Evolutionary conservation across 192 early-diverging fungal genomes (phyloP).

Genomic region (Dissophora ornata): DNA sequence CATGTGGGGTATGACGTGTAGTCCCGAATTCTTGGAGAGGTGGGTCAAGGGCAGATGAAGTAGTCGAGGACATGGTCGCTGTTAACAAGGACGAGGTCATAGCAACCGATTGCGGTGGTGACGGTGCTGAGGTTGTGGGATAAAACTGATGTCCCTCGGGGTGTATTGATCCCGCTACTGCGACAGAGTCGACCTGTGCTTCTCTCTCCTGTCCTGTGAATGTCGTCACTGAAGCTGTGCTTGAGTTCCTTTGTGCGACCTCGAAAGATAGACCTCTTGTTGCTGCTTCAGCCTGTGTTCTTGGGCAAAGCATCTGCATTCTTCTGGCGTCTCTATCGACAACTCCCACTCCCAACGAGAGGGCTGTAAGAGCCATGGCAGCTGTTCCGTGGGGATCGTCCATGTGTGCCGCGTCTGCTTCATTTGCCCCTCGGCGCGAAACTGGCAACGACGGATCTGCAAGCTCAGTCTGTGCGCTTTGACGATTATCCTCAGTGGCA

Average conservation of each 20-base stretch:
- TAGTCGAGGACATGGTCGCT: not conserved
- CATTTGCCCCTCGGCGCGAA: not conserved
- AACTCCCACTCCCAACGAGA: constrained; percentile 15
- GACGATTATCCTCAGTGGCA: not conserved
- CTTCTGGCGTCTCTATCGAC: not conserved
- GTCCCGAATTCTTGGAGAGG: not conserved
- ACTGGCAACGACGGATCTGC: no score
- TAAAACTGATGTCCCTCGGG: not conserved
- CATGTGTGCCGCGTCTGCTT: not conserved
- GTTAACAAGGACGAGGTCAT: not conserved
- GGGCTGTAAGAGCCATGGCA: constrained; percentile 41
- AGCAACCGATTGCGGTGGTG: not conserved
- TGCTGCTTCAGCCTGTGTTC: not conserved
- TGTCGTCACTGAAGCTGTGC: not conserved
- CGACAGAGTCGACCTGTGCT: not conserved
- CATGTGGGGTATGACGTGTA: not conserved
- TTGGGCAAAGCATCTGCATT: not conserved
- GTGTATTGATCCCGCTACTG: constrained; percentile 1
- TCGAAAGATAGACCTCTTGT: not conserved
- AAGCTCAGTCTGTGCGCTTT: not conserved
- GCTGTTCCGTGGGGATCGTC: constrained; percentile 33
- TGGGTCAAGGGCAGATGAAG: not conserved
- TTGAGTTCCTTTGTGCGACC: not conserved
- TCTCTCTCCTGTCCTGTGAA: no score
- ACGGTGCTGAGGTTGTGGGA: not conserved